Percentiles rank a stretch among this genome's conserved stretches.
Evolutionary conservation across 2,329 filamentous ascomycete genomes (phyloP).

Genomic region (Claviceps monticola): DNA sequence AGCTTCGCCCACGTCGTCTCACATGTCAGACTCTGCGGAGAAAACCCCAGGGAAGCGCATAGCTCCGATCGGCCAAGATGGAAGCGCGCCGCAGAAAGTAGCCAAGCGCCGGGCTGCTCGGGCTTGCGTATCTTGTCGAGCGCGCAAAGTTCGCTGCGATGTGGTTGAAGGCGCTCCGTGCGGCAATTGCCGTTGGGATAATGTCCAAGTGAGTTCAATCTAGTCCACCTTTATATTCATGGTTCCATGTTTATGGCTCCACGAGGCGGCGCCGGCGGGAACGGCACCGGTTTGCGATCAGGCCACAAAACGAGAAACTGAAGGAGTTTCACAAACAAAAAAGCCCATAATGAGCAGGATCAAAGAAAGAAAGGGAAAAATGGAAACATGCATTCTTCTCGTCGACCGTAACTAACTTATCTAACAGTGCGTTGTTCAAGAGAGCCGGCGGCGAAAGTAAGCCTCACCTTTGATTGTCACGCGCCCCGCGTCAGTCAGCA

Average conservation of each 20-base stretch:
- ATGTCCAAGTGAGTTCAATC: constrained; percentile 40
- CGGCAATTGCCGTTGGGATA: constrained; percentile 73
- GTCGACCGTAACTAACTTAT: constrained; percentile 1
- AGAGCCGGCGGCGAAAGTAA: constrained; percentile 78
- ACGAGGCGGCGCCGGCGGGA: too few species aligned
- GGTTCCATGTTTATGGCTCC: too few species aligned
- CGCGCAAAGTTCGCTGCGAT: constrained; percentile 85
- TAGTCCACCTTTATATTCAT: too few species aligned
- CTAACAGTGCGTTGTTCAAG: constrained; percentile 49
- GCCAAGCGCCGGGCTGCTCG: constrained; percentile 78
- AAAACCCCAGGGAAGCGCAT: constrained; percentile 20
- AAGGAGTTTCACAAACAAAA: too few species aligned
- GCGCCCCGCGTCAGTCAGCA: background rate
- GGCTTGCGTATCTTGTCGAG: constrained; percentile 77
- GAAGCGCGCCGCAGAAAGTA: constrained; percentile 29
- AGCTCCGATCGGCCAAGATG: constrained; percentile 14
- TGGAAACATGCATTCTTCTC: background rate
- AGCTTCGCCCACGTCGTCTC: constrained; percentile 16
- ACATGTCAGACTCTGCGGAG: constrained; percentile 12
- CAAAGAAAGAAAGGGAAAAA: background rate
- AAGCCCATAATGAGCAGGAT: too few species aligned
- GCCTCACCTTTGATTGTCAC: constrained; percentile 20
- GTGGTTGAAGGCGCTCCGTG: constrained; percentile 81
- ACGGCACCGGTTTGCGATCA: too few species aligned
- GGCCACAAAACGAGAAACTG: too few species aligned